Base-by-base conservation (phyloP, 768 basidiomycete genomes). In the Gymnopilus dilepis region DNA sequence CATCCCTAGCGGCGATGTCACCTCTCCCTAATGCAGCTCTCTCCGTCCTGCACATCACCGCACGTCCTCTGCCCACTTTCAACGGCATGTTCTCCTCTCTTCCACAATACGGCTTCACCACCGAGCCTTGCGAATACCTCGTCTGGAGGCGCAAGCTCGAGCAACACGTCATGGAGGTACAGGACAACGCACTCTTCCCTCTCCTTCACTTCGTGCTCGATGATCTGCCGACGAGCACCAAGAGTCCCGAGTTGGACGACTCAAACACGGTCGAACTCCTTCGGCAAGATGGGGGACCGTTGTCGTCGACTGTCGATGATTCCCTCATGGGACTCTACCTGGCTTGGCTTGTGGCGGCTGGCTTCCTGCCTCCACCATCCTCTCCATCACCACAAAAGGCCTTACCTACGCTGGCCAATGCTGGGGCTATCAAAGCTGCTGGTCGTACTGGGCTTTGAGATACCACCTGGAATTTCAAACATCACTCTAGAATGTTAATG, bases 151-250 rank as follows among this genome's bases (percentile, higher is more conserved):
- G 90, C 19, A 88, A 88, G 72, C 86, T 99, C 63, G 97, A 99
- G 74, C 91, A 91, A 67, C 97, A 99, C 72, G 97, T 97, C 47
- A 89, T 97, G 81, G 91, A 94, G 58, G 87, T 84, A 7, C 93
- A 96, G 72, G 97, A 99, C 74, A 99, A 99, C 65, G 97, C 97
- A 1, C 82, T 99, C 43, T 99, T 96, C 85, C 97, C 97, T 2
- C 80, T 99, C 9, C 84, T 99, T 17, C 97, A 99, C 76, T 98
- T 98, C 67, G 97, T 99, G 24, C 80, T 99, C 30, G 97, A 98
- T 72, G 97, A 99, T 74, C 82, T 99, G 19, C 97, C 97, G 4
- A 97, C 96, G 24, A 94, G 92, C 70, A 99, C 97, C 24, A 97
- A 96, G 74, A 87, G 95, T 0, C 93, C 97, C 2, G 90, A 92